These are phyloP conservation scores for Parascedosporium putredinis DNA, from an alignment of 2,329 filamentous ascomycete genomes.

Conservation along the genomic window DNA sequence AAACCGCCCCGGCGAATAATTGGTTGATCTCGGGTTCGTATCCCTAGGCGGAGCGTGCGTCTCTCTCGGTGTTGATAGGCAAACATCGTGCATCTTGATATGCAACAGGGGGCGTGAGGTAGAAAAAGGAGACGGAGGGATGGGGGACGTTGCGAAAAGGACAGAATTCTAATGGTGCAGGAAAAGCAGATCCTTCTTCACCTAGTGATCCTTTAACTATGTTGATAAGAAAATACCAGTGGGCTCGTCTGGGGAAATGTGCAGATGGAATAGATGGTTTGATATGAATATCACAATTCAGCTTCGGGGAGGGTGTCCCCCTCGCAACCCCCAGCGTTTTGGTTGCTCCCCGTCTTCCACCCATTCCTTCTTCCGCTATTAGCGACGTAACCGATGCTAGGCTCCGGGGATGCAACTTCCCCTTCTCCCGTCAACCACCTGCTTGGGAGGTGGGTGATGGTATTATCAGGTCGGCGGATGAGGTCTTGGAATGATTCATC, in stretches of 20 bases:
- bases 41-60: neutral
- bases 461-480: neutral
- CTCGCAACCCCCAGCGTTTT: too few species aligned
- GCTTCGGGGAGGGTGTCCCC: too few species aligned
- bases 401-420: neutral
- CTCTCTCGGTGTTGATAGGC: neutral
- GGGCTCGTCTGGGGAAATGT: too few species aligned
- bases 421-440: neutral
- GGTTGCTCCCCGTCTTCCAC: too few species aligned
- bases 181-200: neutral
- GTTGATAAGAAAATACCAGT: neutral
- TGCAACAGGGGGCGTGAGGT: neutral
- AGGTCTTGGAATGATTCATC: neutral
- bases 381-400: neutral
- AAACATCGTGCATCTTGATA: too few species aligned
- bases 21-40: conserved; percentile 1
- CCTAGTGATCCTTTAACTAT: neutral
- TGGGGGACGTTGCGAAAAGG: neutral
- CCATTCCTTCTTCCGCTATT: too few species aligned
- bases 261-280: neutral
- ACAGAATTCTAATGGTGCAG: neutral
- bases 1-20: too few species aligned
- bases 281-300: conserved; percentile 3
- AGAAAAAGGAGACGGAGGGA: neutral
- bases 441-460: neutral